Evolutionary conservation across 345 rosid species (phyloP), one percentile per base, ranked within the genome.

Genomic region (Hibiscus syriacus): DNA sequence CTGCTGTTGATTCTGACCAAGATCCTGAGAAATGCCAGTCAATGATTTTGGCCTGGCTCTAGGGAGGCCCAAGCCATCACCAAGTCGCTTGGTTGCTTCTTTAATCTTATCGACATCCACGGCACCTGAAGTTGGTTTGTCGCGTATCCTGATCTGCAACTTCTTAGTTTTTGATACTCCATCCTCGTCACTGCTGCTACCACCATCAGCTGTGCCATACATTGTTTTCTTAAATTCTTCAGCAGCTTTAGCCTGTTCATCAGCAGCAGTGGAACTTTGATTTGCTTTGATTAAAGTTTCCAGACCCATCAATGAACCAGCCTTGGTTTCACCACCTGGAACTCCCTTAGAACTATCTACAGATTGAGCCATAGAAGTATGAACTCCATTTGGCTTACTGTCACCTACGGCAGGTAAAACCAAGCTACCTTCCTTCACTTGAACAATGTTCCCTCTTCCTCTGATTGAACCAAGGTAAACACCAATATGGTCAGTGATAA

Each of bases 101-200:
- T 91, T 94, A 66, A 94, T 89, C 84, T 91, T 94, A 76, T 87
- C 76, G 58, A 91, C 91, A 71, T 94, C 99, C 71, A 91, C 92
- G 0, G 90, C 70, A 49, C 92, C 43, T 45, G 99, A 86, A 30
- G 95, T 50, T 49, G 96, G 93, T 72, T 91, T 93, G 17, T 93
- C 96, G 54, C 97, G 85, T 80, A 94, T 94, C 80, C 95, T 91
- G 68, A 91, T 94, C 73, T 85, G 96, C 55, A 94, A 61, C 69
- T 82, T 93, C 72, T 84, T 89, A 55, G 85, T 55, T 77, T 86
- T 90, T 9, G 88, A 79, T 3, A 70, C 80, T 70, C 87, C 95
- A 66, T 93, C 98, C 77, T 90, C 97, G 38, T 93, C 98, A 69
- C 98, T 91, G 79, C 99, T 94, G 85, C 99, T 89, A 62, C 89